Conservation (phyloP, 2,329 filamentous ascomycete species). For the Rhinocladiella similis region DNA sequence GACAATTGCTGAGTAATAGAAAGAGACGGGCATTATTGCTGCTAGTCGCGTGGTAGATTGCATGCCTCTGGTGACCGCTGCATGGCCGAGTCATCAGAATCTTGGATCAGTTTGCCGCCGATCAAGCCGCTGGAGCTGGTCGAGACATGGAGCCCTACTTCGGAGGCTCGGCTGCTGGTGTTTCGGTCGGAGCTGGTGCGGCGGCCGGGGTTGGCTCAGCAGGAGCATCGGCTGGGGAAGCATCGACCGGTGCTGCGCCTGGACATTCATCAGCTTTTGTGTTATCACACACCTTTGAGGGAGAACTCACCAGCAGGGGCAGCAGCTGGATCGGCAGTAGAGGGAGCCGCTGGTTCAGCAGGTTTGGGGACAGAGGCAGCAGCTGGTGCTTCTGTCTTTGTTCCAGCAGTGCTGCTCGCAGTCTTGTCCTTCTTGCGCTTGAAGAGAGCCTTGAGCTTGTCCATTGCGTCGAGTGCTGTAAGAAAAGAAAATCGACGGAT, state of each 20-base stretch:
- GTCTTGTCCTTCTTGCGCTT: slow-evolving; percentile 25
- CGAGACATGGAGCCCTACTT: slow-evolving; percentile 8
- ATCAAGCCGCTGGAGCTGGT: background rate
- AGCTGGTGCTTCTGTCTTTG: slow-evolving; percentile 20
- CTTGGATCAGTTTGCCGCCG: background rate
- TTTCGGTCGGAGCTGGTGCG: slow-evolving; percentile 19
- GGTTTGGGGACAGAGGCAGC: slow-evolving; percentile 20
- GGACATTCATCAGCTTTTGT: slow-evolving; percentile 1
- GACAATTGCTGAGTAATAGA: background rate
- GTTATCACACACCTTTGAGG: background rate
- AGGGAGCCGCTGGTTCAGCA: slow-evolving; percentile 19
- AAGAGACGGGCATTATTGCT: background rate
- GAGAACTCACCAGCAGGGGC: slow-evolving; percentile 25
- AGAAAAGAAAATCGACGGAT: slow-evolving; percentile 10
- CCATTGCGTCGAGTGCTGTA: slow-evolving; percentile 28
- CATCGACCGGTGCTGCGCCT: slow-evolving; percentile 22
- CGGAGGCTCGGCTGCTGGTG: slow-evolving; percentile 12
- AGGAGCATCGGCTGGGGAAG: slow-evolving; percentile 11
- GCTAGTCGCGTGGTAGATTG: background rate
- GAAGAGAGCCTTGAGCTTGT: slow-evolving; percentile 31
- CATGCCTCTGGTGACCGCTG: background rate
- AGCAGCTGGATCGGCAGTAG: slow-evolving; percentile 20
- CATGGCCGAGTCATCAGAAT: no score
- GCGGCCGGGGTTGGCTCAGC: slow-evolving; percentile 17
- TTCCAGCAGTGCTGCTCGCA: slow-evolving; percentile 11